Evolutionary conservation across 768 basidiomycete species (phyloP), one percentile per base, ranked within the genome.

Genomic region (Trametes cingulata): DNA sequence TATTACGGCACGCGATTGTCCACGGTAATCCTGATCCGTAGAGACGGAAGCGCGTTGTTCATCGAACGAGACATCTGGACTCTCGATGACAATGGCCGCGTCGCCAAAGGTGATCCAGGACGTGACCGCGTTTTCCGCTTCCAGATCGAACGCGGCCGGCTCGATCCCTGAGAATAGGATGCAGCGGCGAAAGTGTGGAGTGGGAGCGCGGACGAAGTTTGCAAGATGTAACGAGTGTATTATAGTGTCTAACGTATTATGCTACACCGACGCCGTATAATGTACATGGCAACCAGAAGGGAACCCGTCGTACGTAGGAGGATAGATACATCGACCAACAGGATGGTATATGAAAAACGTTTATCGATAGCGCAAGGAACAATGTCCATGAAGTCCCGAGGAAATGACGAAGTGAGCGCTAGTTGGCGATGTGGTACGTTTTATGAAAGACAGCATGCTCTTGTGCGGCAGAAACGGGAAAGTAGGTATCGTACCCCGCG

Each of bases 51-150:
- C 43, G 89, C 82, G 9, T 57, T 83, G 17, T 92, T 91, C 66
- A 75, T 88, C 45, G 91, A 93, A 71, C 75, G 88, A 46, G 90
- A 93, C 67, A 76, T 84, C 25, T 92, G 87, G 87, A 70, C 68
- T 52, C 66, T 83, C 53, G 73, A 63, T 41, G 49, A 65, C 5
- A 74, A 80, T 27, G 84, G 78, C 20, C 69, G 52, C 36, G 60
- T 54, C n/a, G 39, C 33, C 20, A 64, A 42, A 51, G 67, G 64
- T 19, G 58, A 62, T 36, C 50, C 65, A 27, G 59, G 52, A 42
- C 50, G 54, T 36, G 61, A 68, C 54, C 68, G 68, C 40, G 58
- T 65, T 33, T 68, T 69, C 41, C 63, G 58, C 33, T 68, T 70
- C 61, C 61, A 62, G 54, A 55, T 68, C 35, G 45, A 56, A 20